These are phyloP conservation scores for Dalbergia cultrata DNA, from an alignment of 306 rosid genomes.

Conservation along the genomic window DNA sequence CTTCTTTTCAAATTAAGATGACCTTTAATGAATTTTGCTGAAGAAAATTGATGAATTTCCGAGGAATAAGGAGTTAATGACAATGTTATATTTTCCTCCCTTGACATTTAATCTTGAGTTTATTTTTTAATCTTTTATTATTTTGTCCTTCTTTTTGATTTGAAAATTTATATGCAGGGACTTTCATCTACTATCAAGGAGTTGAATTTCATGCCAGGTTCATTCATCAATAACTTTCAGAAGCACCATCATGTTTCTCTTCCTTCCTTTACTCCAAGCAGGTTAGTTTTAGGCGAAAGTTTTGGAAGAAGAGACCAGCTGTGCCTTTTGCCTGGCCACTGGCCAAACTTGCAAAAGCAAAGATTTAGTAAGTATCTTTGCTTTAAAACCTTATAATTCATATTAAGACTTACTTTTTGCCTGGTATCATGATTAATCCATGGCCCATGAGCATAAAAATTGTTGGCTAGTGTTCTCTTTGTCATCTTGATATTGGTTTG, in stretches of 20 bases:
- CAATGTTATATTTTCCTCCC: not conserved
- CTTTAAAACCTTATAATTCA: constrained; percentile 28
- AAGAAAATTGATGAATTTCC: constrained; percentile 1
- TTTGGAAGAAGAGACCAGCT: constrained; percentile 42
- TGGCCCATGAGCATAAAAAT: not conserved
- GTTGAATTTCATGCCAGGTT: constrained; percentile 47
- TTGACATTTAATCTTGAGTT: not conserved
- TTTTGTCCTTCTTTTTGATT: constrained; percentile 35
- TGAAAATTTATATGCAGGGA: constrained; percentile 54
- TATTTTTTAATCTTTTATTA: not conserved
- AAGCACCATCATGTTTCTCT: constrained; percentile 46
- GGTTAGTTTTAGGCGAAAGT: constrained; percentile 43
- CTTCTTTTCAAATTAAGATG: not conserved
- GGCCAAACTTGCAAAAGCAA: constrained; percentile 47
- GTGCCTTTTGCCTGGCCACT: constrained; percentile 42
- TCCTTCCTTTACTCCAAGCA: constrained; percentile 43
- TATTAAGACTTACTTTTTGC: not conserved
- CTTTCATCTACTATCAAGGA: constrained; percentile 53
- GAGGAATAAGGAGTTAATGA: not conserved
- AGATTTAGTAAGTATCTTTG: constrained; percentile 60
- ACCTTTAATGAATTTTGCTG: not conserved
- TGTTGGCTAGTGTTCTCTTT: not conserved
- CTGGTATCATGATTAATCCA: not conserved
- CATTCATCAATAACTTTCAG: constrained; percentile 49
- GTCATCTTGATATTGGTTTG: constrained; percentile 29